Evolutionary conservation across 805 yeast species (phyloP).

Genomic region (Sugiyamaella americana): DNA sequence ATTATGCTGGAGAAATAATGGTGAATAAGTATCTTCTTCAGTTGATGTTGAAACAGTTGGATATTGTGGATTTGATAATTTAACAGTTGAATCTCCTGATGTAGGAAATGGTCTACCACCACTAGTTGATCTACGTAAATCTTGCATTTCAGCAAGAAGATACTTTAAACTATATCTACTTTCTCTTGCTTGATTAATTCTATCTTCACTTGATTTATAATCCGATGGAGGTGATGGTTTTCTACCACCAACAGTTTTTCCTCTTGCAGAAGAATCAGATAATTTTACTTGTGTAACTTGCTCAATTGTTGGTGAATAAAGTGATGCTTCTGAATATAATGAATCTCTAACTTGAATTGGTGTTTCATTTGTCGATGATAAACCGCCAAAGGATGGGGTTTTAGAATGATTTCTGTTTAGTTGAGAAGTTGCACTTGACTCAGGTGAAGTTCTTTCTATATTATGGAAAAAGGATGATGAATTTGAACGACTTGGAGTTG

Average conservation of each 20-base stretch:
- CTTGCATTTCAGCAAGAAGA: conserved; percentile 15
- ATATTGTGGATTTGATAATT: not conserved
- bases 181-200: conserved; percentile 15
- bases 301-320: conserved; percentile 22
- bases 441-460: not conserved
- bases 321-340: conserved; percentile 13
- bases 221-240: not conserved
- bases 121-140: conserved; percentile 15
- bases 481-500: not conserved
- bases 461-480: conserved; percentile 3
- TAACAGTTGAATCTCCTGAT: not conserved
- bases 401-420: not conserved
- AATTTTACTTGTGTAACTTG: conserved; percentile 19
- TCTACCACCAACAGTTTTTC: not conserved
- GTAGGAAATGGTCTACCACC: not conserved
- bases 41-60: not conserved
- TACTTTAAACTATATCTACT: conserved; percentile 17
- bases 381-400: conserved; percentile 7
- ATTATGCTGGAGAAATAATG: not conserved
- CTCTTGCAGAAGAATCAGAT: conserved; percentile 1
- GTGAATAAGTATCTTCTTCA: not conserved
- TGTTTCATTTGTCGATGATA: conserved; percentile 4
- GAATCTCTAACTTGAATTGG: conserved; percentile 11
- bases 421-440: not conserved
- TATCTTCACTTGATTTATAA: not conserved